phyloP scores from a whole-genome alignment of 352 stramenopile genomes.

The Pythium brachiatum region DNA sequence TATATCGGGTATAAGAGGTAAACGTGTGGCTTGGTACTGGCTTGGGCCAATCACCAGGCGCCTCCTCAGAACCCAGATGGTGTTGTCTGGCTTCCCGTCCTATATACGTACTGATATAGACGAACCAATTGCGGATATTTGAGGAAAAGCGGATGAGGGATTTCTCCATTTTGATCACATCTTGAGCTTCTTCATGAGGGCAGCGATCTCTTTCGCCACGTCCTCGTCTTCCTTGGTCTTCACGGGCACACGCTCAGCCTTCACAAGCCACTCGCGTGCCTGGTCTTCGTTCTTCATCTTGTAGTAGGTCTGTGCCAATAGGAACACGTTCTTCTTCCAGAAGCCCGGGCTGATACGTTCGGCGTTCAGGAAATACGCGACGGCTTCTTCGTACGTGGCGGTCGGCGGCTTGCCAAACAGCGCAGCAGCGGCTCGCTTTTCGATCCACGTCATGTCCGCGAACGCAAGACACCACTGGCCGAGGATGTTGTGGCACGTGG shows the following conservation, averaged over 20 bases:
- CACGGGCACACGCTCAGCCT: slow-evolving; percentile 43
- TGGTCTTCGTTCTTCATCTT: slow-evolving; percentile 53
- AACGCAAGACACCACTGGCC: slow-evolving; percentile 80
- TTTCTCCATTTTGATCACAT: slow-evolving; percentile 7
- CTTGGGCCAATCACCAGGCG: slow-evolving; percentile 13
- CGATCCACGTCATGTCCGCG: slow-evolving; percentile 75
- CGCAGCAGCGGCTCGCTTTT: slow-evolving; percentile 57
- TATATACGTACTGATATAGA: slow-evolving; percentile 11
- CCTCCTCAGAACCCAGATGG: slow-evolving; percentile 8
- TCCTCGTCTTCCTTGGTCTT: slow-evolving; percentile 65
- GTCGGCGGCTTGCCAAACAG: slow-evolving; percentile 64
- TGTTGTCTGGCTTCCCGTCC: neutral
- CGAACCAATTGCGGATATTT: neutral
- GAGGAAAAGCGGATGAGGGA: neutral
- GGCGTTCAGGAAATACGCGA: slow-evolving; percentile 48
- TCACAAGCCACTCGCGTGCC: slow-evolving; percentile 46
- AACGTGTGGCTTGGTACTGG: neutral
- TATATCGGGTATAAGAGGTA: neutral
- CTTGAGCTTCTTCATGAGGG: slow-evolving; percentile 45
- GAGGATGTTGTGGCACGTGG: slow-evolving; percentile 66
- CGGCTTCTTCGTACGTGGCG: slow-evolving; percentile 61
- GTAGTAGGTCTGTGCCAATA: slow-evolving; percentile 62
- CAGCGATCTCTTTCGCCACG: slow-evolving; percentile 39
- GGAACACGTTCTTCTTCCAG: slow-evolving; percentile 78
- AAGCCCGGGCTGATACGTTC: slow-evolving; percentile 62